Conservation (phyloP, 2,329 filamentous ascomycete genomes). For the Hypoxylon sp. region DNA sequence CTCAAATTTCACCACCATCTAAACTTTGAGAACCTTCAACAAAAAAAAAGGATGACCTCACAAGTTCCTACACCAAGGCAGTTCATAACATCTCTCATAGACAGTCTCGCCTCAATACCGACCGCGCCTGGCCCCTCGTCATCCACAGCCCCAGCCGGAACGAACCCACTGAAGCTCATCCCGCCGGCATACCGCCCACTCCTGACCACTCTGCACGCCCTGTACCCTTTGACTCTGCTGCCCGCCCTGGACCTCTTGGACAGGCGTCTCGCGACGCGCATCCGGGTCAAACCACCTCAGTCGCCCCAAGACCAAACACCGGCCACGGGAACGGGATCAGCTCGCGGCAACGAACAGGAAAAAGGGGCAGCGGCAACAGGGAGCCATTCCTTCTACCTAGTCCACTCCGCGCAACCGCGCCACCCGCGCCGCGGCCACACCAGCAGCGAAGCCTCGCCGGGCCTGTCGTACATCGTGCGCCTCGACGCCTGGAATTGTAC, state of each 20-base stretch:
- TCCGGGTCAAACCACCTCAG: slow-evolving; percentile 51
- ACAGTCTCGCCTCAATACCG: slow-evolving; percentile 55
- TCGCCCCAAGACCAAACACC: slow-evolving; percentile 17
- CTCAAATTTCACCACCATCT: neutral
- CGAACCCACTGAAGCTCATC: slow-evolving; percentile 54
- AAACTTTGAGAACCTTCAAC: neutral
- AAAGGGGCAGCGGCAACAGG: slow-evolving; percentile 8
- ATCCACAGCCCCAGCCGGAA: slow-evolving; percentile 39
- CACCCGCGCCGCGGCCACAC: slow-evolving; percentile 41
- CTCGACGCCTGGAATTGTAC: slow-evolving; percentile 87
- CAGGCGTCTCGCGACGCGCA: slow-evolving; percentile 74
- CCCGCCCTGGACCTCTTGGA: slow-evolving; percentile 91
- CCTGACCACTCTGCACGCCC: slow-evolving; percentile 83
- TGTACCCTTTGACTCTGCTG: slow-evolving; percentile 85
- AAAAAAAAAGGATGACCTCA: slow-evolving; percentile 37
- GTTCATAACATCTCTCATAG: slow-evolving; percentile 64
- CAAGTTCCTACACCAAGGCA: slow-evolving; percentile 57
- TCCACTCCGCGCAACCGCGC: slow-evolving; percentile 67
- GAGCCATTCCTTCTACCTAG: slow-evolving; percentile 66
- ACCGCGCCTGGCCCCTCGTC: slow-evolving; percentile 9
- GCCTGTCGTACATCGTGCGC: slow-evolving; percentile 74
- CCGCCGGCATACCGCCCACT: slow-evolving; percentile 62
- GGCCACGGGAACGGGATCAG: neutral
- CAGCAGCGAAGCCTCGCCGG: slow-evolving; percentile 18
- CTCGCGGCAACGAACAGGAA: too few species aligned